These are phyloP conservation scores for Rheum nobile DNA, from an alignment of 148 eudicot genomes.

Conservation along the genomic window DNA sequence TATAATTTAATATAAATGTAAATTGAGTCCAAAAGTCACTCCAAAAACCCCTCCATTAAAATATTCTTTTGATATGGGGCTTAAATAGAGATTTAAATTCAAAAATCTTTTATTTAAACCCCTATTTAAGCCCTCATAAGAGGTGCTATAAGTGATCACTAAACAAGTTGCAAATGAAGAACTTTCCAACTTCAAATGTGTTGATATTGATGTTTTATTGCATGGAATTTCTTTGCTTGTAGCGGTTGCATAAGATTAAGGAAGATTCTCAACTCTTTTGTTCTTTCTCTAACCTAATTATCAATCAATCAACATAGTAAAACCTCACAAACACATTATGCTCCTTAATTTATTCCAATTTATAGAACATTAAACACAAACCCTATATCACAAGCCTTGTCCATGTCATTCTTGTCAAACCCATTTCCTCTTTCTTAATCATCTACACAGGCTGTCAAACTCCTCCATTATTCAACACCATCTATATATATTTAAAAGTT, in stretches of 20 bases:
- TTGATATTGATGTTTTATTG: neutral
- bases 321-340: neutral
- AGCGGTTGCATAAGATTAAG: neutral
- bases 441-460: constrained; percentile 9
- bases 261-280: neutral
- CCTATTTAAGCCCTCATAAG: too few species aligned
- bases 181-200: neutral
- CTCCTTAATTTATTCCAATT: neutral
- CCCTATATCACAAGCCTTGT: neutral
- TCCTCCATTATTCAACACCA: neutral
- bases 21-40: too few species aligned
- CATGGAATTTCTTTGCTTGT: neutral
- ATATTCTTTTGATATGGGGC: too few species aligned
- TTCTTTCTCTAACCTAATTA: neutral
- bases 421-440: neutral
- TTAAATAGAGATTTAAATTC: too few species aligned
- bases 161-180: neutral
- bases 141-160: too few species aligned
- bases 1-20: too few species aligned
- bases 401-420: neutral
- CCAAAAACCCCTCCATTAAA: too few species aligned
- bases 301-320: neutral
- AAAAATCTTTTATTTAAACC: too few species aligned
- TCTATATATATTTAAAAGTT: too few species aligned
- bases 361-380: neutral